Evolutionary conservation across 768 basidiomycete genomes (phyloP).

Genomic region (Podaxis carcinomalis): DNA sequence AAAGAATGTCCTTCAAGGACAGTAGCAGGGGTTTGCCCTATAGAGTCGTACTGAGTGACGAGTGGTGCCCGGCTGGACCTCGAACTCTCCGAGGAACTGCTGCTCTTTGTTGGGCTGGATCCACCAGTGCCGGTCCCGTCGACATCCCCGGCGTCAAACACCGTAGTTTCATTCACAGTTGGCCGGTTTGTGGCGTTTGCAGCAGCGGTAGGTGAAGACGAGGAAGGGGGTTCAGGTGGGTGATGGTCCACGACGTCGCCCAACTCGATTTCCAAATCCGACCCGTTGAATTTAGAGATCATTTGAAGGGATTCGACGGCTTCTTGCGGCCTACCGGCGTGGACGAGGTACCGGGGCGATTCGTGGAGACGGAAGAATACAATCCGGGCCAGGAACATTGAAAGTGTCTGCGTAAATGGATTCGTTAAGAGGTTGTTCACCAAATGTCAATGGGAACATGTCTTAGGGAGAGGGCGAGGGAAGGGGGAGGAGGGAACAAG

Average conservation of each 20-base stretch:
- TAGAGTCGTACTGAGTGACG: conserved; percentile 5
- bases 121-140: conserved; percentile 16
- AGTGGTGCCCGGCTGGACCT: not conserved
- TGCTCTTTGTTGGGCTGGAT: conserved; percentile 10
- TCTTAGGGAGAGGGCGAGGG: not conserved
- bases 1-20: conserved; percentile 8
- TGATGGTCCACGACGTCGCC: conserved; percentile 62
- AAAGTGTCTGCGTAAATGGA: conserved; percentile 57
- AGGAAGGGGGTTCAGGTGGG: conserved; percentile 14
- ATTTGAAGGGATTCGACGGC: conserved; percentile 79
- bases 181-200: conserved; percentile 16
- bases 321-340: conserved; percentile 79
- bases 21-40: not conserved
- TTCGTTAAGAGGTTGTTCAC: not conserved
- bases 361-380: conserved; percentile 91
- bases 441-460: not conserved
- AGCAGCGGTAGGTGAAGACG: not conserved
- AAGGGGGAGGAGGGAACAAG: not conserved
- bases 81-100: not conserved
- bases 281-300: conserved; percentile 86
- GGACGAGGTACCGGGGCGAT: conserved; percentile 90
- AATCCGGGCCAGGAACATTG: conserved; percentile 85
- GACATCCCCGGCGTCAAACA: conserved; percentile 29
- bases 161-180: conserved; percentile 22
- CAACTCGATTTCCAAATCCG: conserved; percentile 58